phyloP scores from a whole-genome alignment of 345 rosid genomes.

The Nephelium lappaceum region DNA sequence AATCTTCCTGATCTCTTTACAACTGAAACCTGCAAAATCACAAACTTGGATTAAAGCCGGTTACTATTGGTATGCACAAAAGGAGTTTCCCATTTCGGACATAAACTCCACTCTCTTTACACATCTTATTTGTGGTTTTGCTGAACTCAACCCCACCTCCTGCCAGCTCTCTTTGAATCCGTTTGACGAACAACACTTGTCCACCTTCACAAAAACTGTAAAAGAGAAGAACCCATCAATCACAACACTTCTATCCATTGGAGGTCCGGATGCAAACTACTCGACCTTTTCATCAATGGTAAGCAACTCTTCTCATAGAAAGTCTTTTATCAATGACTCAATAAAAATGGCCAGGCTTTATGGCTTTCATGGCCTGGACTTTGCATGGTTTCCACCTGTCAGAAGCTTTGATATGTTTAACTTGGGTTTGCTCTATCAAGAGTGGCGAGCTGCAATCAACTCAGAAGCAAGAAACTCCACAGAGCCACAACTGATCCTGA shows the following conservation, averaged over 20 bases:
- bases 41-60: conserved; percentile 34
- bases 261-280: neutral
- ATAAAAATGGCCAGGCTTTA: neutral
- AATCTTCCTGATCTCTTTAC: neutral
- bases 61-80: conserved; percentile 25
- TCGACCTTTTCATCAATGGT: neutral
- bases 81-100: conserved; percentile 25
- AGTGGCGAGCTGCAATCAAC: neutral
- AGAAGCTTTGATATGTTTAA: neutral
- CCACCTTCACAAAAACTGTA: neutral
- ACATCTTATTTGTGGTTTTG: conserved; percentile 31
- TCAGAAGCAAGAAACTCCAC: conserved; percentile 12
- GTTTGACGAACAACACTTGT: neutral
- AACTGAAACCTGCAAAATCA: neutral
- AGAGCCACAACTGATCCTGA: conserved; percentile 15
- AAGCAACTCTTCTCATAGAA: neutral
- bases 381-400: neutral
- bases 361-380: conserved; percentile 5
- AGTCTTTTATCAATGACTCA: neutral
- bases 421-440: neutral
- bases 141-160: neutral
- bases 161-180: neutral
- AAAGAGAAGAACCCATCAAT: neutral
- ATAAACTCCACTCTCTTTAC: conserved; percentile 31
- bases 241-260: neutral